Evolutionary conservation across 768 basidiomycete genomes (phyloP), one percentile per base, ranked within the genome.

Genomic region (Termitomyces sp.): DNA sequence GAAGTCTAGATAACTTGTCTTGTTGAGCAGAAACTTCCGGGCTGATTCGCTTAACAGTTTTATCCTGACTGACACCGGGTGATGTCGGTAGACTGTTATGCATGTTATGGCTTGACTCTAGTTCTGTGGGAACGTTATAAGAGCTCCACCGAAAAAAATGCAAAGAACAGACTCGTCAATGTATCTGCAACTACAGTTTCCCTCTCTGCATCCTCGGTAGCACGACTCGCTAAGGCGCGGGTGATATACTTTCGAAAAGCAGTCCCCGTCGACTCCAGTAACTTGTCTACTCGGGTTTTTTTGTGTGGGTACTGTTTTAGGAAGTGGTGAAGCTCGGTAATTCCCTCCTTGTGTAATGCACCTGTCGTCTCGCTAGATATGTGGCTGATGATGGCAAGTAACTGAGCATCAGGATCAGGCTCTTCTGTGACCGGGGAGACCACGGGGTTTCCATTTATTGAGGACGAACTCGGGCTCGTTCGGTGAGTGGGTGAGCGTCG

Each of bases 321-420:
- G 77, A 94, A 98, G 36, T 93, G 87, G 69, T 98, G 93, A 24
- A 99, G 76, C 65, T 95, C 93, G 3, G 93, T 95, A 56, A 98
- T 94, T 4, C 93, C 92, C 70, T 96, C 92, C 71, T 94, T 94
- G 70, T 94, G 90, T 74, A 92, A 76, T 16, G 90, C 90, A 16
- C 90, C 91, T 4, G 92, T 91, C 24, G 91, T 90, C 73, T 93
- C 89, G 68, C 88, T 90, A 33, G 90, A 92, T 58, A 92, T 92
- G 67, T 94, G 89, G 43, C 85, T 86, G 65, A 94, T 90, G 63
- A 94, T 90, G 13, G 83, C 83, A 57, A 88, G 81, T 45, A 95
- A 74, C 65, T 92, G 88, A 12, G 84, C 87, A 67, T 94, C 93
- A 12, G 91, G 90, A 69, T 95, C 94, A 1, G 91, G 89, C 68